Base-by-base conservation (phyloP, 2,329 filamentous ascomycete species). In the Uncinocarpus reesii region DNA sequence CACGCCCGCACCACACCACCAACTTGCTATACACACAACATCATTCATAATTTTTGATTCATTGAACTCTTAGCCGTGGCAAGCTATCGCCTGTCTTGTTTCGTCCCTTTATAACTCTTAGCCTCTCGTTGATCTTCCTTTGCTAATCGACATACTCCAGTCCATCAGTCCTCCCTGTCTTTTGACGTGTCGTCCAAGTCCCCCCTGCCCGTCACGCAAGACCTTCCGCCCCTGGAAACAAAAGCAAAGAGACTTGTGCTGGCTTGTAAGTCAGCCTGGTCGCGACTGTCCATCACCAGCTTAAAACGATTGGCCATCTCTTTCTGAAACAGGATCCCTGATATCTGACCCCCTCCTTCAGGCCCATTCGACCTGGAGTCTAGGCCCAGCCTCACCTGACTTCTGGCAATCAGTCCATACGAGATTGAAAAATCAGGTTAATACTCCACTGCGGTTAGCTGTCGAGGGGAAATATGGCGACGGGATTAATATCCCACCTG, bases 391-490 rank as follows among this genome's bases (percentile, higher is more conserved):
- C 2, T 15, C 2, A 3, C 13, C 32, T 5, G 13, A n/a, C 23
- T 13, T 16, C n/a, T 7, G n/a, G 26, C 40, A 23, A 31, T 42
- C 40, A 16, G 8, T 31, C 28, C 24, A 21, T 28, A 31, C 10
- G 8, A 18, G 15, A 21, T 42, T 31, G 40, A 13, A 32, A 32
- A 42, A 16, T 31, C 26, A 42, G 26, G 26, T 32, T 21, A 21
- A 16, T 31, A 32, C n/a, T 16, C 15, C 15, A 26, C 2, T 7
- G 11, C 16, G 20, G 2, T 18, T 23, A 20, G 8, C 26, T 26
- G 7, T 44, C 18, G n/a, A 3, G 32, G 23, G 34, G 21, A 18
- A 37, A 20, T 20, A 47, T 47, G 45, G 45, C 15, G 45, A 47
- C 16, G 11, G 29, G 5, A n/a, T 15, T 40, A 18, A 47, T n/a